A percentile compares a stretch with the other conserved stretches of the same genome.
Evolutionary conservation across 106 monocot genomes (phyloP).

Genomic region (Vanilla planifolia): DNA sequence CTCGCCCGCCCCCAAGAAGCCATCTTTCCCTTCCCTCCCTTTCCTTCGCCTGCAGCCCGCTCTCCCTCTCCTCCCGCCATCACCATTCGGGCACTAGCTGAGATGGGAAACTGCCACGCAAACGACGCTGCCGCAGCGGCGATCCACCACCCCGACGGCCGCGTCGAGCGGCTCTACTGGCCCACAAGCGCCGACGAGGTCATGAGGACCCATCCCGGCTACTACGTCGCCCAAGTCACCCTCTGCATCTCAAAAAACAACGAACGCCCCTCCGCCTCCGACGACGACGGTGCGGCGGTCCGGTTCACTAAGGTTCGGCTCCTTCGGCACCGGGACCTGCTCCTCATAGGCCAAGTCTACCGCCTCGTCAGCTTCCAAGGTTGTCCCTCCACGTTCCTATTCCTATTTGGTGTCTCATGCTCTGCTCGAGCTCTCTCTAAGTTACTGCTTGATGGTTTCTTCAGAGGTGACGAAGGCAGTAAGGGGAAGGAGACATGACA

Average conservation of each 20-base stretch:
- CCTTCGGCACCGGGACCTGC: slow-evolving; percentile 41
- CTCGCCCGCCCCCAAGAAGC: not conserved
- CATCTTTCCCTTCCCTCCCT: too few species aligned
- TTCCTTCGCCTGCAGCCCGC: too few species aligned
- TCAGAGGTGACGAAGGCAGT: slow-evolving; percentile 67
- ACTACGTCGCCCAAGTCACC: slow-evolving; percentile 48
- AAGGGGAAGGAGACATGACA: slow-evolving; percentile 58
- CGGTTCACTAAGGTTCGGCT: slow-evolving; percentile 40
- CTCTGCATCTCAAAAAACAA: slow-evolving; percentile 8
- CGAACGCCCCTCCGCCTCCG: not conserved
- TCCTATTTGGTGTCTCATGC: not conserved
- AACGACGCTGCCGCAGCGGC: slow-evolving; percentile 42
- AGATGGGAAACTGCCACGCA: slow-evolving; percentile 65
- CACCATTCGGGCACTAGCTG: too few species aligned
- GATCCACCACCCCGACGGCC: slow-evolving; percentile 51
- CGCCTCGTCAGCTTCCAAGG: slow-evolving; percentile 58
- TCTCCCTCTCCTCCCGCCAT: not conserved
- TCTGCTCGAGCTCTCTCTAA: not conserved
- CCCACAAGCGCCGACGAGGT: slow-evolving; percentile 44
- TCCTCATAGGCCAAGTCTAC: slow-evolving; percentile 48
- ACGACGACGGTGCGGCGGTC: not conserved
- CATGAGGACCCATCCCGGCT: slow-evolving; percentile 58
- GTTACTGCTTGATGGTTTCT: not conserved
- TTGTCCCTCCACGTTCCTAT: not conserved
- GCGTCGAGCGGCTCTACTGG: slow-evolving; percentile 51